A percentile compares a stretch with the other conserved stretches of the same genome.
Evolutionary conservation across 106 monocot species (phyloP).

Genomic region (Dioscorea dumetorum): DNA sequence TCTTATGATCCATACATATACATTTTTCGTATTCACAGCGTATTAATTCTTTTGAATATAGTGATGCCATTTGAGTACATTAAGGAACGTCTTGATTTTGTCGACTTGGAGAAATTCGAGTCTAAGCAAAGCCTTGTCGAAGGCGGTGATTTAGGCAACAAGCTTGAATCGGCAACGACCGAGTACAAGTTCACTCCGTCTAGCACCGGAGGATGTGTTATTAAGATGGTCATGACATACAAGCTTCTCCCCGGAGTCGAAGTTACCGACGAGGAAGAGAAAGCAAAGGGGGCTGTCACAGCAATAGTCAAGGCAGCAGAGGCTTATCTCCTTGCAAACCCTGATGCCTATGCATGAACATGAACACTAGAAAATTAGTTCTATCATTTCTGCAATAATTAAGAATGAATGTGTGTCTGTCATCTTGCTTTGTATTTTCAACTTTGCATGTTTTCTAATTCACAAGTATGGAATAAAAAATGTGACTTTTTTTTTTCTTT

Average conservation of each 20-base stretch:
- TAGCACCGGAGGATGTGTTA: background rate
- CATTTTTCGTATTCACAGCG: background rate
- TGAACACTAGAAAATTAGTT: too few relatives aligned
- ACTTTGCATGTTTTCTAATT: too few relatives aligned
- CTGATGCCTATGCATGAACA: constrained; percentile 3
- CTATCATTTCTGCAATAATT: too few relatives aligned
- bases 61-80: constrained; percentile 2
- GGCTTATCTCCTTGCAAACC: constrained; percentile 10
- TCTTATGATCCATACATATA: background rate
- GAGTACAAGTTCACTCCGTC: background rate
- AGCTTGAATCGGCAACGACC: background rate
- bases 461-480: too few relatives aligned
- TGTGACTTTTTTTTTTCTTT: too few relatives aligned
- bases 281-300: constrained; percentile 6
- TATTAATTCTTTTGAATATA: background rate
- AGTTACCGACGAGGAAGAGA: background rate
- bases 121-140: constrained; percentile 4
- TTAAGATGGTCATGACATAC: background rate
- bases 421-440: too few relatives aligned
- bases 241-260: constrained; percentile 3
- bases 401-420: too few relatives aligned
- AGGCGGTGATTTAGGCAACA: constrained; percentile 1
- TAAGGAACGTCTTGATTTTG: constrained; percentile 7
- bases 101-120: constrained; percentile 4
- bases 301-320: constrained; percentile 5